phyloP scores from a whole-genome alignment of 495 filamentous ascomycete species.

The Aspergillus sclerotiicarbonarius region DNA sequence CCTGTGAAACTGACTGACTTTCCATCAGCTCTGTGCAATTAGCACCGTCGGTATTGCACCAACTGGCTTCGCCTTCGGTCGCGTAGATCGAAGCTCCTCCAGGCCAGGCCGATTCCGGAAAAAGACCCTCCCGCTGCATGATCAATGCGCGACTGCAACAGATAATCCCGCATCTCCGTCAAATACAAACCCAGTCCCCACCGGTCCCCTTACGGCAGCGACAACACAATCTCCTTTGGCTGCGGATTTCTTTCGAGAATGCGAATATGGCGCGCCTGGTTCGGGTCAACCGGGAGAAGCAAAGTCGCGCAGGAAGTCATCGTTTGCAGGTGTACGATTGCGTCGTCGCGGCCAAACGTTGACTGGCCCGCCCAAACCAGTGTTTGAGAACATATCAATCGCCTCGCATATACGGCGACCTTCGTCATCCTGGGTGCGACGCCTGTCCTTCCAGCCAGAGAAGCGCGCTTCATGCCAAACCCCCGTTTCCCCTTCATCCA shows the following conservation, averaged over 20 bases:
- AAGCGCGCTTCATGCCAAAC: slow-evolving; percentile 64
- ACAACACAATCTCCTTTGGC: slow-evolving; percentile 13
- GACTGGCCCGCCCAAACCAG: slow-evolving; percentile 31
- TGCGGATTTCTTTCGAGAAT: slow-evolving; percentile 8
- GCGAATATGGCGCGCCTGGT: slow-evolving; percentile 11
- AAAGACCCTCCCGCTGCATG: slow-evolving; percentile 27
- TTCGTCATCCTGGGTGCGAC: slow-evolving; percentile 72
- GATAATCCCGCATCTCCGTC: slow-evolving; percentile 20
- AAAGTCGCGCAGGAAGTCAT: slow-evolving; percentile 36
- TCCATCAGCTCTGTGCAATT: slow-evolving; percentile 63
- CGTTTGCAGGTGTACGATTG: slow-evolving; percentile 54
- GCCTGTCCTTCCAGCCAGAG: slow-evolving; percentile 73
- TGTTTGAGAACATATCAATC: slow-evolving; percentile 28
- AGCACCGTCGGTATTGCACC: slow-evolving; percentile 68
- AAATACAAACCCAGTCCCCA: slow-evolving; percentile 28
- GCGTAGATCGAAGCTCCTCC: slow-evolving; percentile 43
- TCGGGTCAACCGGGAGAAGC: slow-evolving; percentile 14
- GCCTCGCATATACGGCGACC: slow-evolving; percentile 46
- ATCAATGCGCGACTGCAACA: slow-evolving; percentile 19
- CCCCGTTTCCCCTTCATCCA: slow-evolving; percentile 66
- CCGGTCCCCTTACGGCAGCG: slow-evolving; percentile 21
- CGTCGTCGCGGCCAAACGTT: slow-evolving; percentile 42
- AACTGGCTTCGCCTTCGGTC: slow-evolving; percentile 62
- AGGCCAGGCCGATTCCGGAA: slow-evolving; percentile 28
- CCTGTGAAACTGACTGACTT: background rate